Conservation (phyloP, 2,329 filamentous ascomycete genomes). For the Aureobasidium musti region DNA sequence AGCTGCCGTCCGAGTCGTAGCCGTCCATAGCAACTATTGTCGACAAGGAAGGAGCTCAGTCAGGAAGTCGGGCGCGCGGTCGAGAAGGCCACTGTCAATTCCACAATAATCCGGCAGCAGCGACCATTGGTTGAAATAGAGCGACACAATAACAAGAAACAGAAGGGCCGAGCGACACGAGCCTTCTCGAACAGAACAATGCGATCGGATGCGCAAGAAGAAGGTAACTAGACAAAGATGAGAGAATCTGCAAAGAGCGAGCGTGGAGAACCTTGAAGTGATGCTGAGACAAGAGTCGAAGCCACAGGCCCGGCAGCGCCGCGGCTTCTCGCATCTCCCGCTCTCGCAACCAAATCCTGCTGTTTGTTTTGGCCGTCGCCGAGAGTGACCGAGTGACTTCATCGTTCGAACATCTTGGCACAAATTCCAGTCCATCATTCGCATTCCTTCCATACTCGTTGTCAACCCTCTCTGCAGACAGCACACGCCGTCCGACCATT, state of each 20-base stretch:
- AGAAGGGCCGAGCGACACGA: background rate
- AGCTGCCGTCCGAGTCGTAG: conserved; percentile 40
- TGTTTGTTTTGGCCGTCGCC: conserved; percentile 25
- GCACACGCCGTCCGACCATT: background rate
- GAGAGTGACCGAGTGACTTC: conserved; percentile 21
- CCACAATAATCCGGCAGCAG: conserved; percentile 9
- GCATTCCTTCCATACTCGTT: conserved; percentile 22
- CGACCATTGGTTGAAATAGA: conserved; percentile 17
- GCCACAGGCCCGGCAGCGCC: conserved; percentile 13
- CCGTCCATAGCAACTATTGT: conserved; percentile 38
- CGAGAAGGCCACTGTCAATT: conserved; percentile 21
- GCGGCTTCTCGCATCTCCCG: conserved; percentile 8
- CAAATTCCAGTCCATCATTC: background rate
- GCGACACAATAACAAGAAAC: background rate
- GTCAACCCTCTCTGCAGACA: background rate
- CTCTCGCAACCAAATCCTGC: conserved; percentile 9
- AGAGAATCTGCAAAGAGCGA: conserved; percentile 4
- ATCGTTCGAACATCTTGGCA: background rate
- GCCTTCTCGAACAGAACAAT: conserved; percentile 10
- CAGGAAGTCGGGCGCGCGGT: conserved; percentile 18
- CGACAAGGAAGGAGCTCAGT: conserved; percentile 30
- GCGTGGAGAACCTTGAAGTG: conserved; percentile 15
- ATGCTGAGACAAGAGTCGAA: conserved; percentile 20
- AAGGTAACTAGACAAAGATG: background rate
- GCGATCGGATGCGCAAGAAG: background rate